Evolutionary conservation across 2,329 filamentous ascomycete species (phyloP).

Genomic region (Metarhizium brunneum): DNA sequence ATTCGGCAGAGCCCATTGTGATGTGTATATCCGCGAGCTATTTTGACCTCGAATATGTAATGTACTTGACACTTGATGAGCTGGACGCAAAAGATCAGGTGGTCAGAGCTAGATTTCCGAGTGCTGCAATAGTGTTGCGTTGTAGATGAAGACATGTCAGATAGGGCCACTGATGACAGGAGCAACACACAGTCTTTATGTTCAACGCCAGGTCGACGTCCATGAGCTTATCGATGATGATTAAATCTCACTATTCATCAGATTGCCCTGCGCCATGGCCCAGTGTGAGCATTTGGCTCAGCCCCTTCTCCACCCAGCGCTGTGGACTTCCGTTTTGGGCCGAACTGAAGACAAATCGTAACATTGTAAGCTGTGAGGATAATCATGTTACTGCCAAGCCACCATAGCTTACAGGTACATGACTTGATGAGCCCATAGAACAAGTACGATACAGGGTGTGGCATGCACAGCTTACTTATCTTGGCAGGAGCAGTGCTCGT

Average conservation of each 20-base stretch:
- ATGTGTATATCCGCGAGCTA: background rate
- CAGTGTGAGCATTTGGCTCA: background rate
- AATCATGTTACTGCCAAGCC: background rate
- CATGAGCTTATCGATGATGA: background rate
- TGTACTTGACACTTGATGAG: background rate
- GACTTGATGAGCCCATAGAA: background rate
- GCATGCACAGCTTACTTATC: no score
- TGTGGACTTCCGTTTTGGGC: background rate
- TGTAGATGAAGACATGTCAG: background rate
- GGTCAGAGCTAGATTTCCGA: background rate
- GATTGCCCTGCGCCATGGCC: background rate
- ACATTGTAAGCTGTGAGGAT: background rate
- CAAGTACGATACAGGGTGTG: no score
- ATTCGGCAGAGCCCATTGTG: constrained; percentile 10
- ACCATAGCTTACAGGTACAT: background rate
- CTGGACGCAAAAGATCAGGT: background rate
- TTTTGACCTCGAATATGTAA: background rate
- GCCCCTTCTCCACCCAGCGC: background rate
- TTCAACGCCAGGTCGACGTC: background rate
- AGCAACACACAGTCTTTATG: background rate
- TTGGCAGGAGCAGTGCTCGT: no score
- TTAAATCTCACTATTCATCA: background rate
- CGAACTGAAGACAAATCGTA: background rate
- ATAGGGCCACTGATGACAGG: background rate
- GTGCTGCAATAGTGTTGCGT: background rate